Base-by-base conservation (phyloP, 306 rosid genomes). In the Lithocarpus polystachyus region DNA sequence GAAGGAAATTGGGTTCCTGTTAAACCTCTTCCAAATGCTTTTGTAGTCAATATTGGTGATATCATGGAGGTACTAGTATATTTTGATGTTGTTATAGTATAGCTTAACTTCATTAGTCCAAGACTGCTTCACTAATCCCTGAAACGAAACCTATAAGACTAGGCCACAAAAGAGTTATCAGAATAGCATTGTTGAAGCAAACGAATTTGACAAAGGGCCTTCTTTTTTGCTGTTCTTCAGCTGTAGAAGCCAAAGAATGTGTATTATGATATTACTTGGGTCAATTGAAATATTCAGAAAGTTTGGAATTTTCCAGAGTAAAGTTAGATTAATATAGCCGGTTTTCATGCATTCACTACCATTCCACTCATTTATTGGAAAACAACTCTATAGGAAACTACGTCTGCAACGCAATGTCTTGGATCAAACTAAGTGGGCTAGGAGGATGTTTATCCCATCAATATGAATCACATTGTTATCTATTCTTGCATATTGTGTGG, bases 1-100 rank as follows among this genome's bases (percentile, higher is more conserved):
- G 86, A 85, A 53, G 89, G 84, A 56, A 6, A 23, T 2, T 88
- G 89, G 91, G 51, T 88, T 83, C 77, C 85, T 1, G 57, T 87
- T 56, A 85, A 57, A 53, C 89, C 90, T 12, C 80, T 88, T 40
- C 87, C 89, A 9, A 78, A 85, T 78, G 87, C 87, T 75, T 82
- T 87, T 55, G 74, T 80, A 28, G 56, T 85, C 65, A 88, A 84
- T 67, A 24, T 84, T 17, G 88, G 88, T 73, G 88, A 87, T 64
- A 79, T 82, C 29, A 24, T 84, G 84, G 87, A 84, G 87, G 90
- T 88, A 71, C 68, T 68, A 15, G 10, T 28, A 14, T 17, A 60
- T 35, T 64, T 18, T 64, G 70, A 17, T 31, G 13, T 64, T 5
- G 33, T 3, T 22, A 59, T 2, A 61, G 37, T 11, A 28, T 61